Evolutionary conservation across 495 filamentous ascomycete species (phyloP), one percentile per base, ranked within the genome.

Genomic region (Pyrenula massariospora): DNA sequence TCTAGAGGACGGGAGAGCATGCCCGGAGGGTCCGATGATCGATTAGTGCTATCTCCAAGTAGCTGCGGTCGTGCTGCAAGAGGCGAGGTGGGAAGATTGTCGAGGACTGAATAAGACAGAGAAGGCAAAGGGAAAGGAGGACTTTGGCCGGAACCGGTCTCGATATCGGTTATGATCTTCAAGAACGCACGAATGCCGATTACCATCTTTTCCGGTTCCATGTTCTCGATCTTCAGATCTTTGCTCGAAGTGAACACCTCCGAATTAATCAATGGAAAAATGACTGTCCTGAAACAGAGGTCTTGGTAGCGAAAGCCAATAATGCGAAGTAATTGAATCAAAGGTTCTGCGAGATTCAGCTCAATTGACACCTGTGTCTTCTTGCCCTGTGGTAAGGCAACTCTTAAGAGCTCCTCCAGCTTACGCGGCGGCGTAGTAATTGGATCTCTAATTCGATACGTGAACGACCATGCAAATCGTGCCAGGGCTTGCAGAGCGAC

Each of bases 151-250:
- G 92, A 85, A 24, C 84, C 84, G 54, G 84, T 92, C 69, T 97
- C 93, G n/a, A 97, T 70, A 68, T 99, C 93, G 0, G 86, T 77
- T 85, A 97, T 91, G 49, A 96, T 87, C 11, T 86, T 85, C 5
- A 99, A 75, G 63, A 96, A 99, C 10, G 93, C 85, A 53, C 88
- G 81, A 57, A 99, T 99, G 11, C 91, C 93, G 63, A 99, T 87
- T 10, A 96, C 89, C 75, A 96, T 95, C 64, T 86, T 87, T 65
- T 99, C 93, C 0, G 93, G 93, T 54, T 96, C 93, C 62, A 99
- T 83, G 62, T 93, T 88, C 64, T 96, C 92, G 52, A 95, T 86
- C 64, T 83, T 89, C 56, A 93, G 72, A 24, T 95, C 91, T 65
- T 81, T 85, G 25, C 86, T 84, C 25, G 82, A 77, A 1, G 81